These are phyloP conservation scores for Smithsoniella earleae DNA, from an alignment of 163 green algal genomes.

Conservation along the genomic window DNA sequence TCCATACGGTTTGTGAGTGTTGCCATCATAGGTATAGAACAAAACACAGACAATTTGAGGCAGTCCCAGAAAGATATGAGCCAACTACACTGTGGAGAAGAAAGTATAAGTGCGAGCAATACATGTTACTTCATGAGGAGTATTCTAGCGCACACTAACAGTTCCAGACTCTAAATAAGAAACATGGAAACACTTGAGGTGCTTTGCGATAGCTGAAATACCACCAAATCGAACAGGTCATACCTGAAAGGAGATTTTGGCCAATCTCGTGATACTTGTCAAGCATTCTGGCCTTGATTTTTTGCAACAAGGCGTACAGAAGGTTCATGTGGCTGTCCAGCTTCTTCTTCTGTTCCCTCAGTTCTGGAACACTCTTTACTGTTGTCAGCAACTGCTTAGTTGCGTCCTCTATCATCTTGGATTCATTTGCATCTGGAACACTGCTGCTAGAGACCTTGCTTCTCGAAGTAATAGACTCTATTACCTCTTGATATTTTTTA, in stretches of 20 bases:
- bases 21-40: no score
- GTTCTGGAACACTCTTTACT: slow-evolving; percentile 41
- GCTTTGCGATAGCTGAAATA: no score
- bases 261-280: slow-evolving; percentile 40
- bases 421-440: slow-evolving; percentile 40
- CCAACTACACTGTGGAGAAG: no score
- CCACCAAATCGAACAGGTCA: no score
- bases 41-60: no score
- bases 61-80: no score
- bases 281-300: slow-evolving; percentile 76
- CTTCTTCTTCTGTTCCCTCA: slow-evolving; percentile 75
- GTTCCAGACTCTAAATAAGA: no score
- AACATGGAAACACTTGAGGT: no score
- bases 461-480: not conserved
- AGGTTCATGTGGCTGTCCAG: slow-evolving; percentile 99
- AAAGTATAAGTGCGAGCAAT: no score
- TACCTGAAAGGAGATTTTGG: slow-evolving; percentile 4
- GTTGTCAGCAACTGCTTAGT: slow-evolving; percentile 8
- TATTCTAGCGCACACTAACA: no score
- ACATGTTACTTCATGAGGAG: no score
- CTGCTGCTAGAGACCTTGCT: slow-evolving; percentile 32
- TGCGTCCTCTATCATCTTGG: slow-evolving; percentile 34
- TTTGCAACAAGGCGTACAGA: slow-evolving; percentile 68
- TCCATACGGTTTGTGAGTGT: no score
- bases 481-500: slow-evolving; percentile 69